Conservation (phyloP, 345 rosid genomes). For the Eucalyptus polyanthemos region DNA sequence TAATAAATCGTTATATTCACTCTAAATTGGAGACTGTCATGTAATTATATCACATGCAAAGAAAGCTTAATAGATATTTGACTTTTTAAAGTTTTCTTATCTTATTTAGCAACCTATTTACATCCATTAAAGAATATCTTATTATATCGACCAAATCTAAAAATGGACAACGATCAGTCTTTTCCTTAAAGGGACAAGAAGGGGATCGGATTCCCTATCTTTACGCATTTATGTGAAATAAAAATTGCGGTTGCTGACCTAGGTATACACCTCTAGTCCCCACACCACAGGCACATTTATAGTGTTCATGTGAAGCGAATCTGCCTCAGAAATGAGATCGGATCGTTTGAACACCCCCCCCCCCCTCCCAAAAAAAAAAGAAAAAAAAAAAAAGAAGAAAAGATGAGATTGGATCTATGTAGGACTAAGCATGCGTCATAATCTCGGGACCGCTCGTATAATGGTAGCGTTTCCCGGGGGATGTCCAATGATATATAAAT, state of each 20-base stretch:
- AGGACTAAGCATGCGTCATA: not conserved
- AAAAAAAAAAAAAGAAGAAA: fast-evolving
- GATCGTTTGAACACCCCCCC: not conserved
- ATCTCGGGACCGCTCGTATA: not conserved
- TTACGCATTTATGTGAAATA: not conserved
- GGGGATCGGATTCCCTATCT: not conserved
- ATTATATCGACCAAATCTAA: not conserved
- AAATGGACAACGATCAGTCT: not conserved
- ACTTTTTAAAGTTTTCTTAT: not conserved
- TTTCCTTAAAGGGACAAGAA: not conserved
- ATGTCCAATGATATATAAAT: not conserved
- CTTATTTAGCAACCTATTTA: not conserved
- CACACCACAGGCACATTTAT: not conserved
- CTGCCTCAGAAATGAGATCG: not conserved
- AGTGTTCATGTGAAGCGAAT: not conserved
- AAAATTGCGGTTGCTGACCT: not conserved
- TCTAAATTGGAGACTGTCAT: too few species aligned
- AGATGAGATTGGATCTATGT: not conserved
- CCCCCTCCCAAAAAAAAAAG: fast-evolving
- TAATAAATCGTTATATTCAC: too few species aligned
- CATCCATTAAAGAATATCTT: not conserved
- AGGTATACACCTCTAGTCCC: not conserved
- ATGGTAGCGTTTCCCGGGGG: not conserved
- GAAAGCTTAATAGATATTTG: not conserved
- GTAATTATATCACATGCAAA: not conserved